Evolutionary conservation across 352 stramenopile genomes (phyloP).

Genomic region (Phytophthora pinifolia): DNA sequence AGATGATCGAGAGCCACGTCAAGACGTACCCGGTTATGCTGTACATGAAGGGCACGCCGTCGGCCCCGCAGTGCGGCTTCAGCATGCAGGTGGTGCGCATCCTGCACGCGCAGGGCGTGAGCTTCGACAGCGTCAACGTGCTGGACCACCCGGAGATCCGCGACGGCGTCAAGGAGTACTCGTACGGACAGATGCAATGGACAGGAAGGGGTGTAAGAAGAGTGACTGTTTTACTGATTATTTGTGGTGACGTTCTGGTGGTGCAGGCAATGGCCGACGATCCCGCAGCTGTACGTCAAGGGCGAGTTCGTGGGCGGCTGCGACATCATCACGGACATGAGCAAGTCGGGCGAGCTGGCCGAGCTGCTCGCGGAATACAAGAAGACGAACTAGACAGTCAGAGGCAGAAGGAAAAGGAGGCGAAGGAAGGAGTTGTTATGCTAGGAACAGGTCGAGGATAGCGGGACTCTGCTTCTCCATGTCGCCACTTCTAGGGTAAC

Average conservation of each 20-base stretch:
- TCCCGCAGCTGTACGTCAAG: conserved; percentile 99
- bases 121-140: conserved; percentile 98
- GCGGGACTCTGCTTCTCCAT: not conserved
- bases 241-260: conserved; percentile 5
- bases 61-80: conserved; percentile 97
- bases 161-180: conserved; percentile 98
- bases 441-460: too few species aligned
- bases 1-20: conserved; percentile 90
- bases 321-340: conserved; percentile 98
- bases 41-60: conserved; percentile 99
- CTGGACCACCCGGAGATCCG: conserved; percentile 98
- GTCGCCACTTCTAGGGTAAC: not conserved
- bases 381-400: conserved; percentile 46
- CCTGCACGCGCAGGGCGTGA: conserved; percentile 90
- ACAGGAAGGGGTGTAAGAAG: not conserved
- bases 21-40: conserved; percentile 96
- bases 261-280: conserved; percentile 93
- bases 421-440: not conserved
- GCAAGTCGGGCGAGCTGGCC: conserved; percentile 91
- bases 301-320: conserved; percentile 99
- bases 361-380: conserved; percentile 88
- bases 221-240: conserved; percentile 8
- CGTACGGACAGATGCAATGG: conserved; percentile 48
- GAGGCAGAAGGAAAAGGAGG: not conserved
- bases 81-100: conserved; percentile 96